Base-by-base conservation (phyloP, 2,329 filamentous ascomycete species). In the Calcarisporium arbuscula region DNA sequence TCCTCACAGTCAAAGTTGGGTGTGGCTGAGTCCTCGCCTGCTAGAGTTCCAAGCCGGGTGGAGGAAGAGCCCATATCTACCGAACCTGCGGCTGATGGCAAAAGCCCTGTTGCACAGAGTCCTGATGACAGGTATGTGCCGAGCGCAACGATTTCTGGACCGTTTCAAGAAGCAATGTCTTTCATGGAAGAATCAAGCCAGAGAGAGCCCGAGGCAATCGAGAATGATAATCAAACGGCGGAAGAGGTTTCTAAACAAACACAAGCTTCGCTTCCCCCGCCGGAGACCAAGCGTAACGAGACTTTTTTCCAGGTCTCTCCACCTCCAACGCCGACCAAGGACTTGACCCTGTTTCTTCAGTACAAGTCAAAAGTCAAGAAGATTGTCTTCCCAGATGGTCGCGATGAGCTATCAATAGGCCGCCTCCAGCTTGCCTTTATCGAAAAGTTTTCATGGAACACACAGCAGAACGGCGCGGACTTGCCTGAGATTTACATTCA, bases 391-490 rank as follows among this genome's bases (percentile, higher is more conserved):
- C 67, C 85, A 1, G 88, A 94, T 55, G 90, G 90, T 2, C 81
- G 82, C 46, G 80, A 81, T 20, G 87, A 90, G 42, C 70, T 98
- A 9, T 90, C 86, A 4, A 82, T 95, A 39, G 88, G 88, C 2
- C 77, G 89, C 17, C 62, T 98, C 38, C 90, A 98, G 57, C 72
- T 98, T 19, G 90, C 92, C 1, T 98, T 98, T 50, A 98, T 98
- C 48, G 92, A 98, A 48, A 98, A 95, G 56, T 98, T 98, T 54
- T 92, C 90, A 0, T 98, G 94, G 89, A 96, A 95, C 50, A 95
- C 90, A 1, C 89, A 96, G 49, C 83, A 87, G 41, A 94, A 95
- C 50, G 92, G 92, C 7, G 77, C 80, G 11, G 92, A 98, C 54
- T 65, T 98, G 29, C 92, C 92, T 0, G 92, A 98, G 50, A 96